Percentiles rank a stretch among this genome's conserved stretches.
phyloP scores from a whole-genome alignment of 2,329 filamentous ascomycete genomes.

The Alternaria triticina region DNA sequence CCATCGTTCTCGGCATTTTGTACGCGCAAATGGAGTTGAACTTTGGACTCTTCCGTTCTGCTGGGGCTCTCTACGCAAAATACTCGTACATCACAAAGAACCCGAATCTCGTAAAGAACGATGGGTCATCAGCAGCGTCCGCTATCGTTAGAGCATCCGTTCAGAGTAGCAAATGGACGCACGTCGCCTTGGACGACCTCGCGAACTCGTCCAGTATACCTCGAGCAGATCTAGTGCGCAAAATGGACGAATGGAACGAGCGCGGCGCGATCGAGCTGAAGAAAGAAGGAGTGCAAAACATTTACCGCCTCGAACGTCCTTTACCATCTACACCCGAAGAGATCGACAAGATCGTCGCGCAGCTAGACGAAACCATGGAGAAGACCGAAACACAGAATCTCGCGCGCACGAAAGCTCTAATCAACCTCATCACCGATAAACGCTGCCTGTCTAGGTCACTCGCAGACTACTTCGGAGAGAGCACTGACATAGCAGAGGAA shows the following conservation, averaged over 20 bases:
- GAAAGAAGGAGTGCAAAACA: slow-evolving; percentile 59
- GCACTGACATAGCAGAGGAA: slow-evolving; percentile 48
- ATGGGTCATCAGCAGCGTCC: slow-evolving; percentile 52
- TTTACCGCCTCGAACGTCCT: slow-evolving; percentile 58
- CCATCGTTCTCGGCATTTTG: slow-evolving; percentile 59
- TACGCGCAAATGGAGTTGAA: slow-evolving; percentile 67
- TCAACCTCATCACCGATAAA: slow-evolving; percentile 60
- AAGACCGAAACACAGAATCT: slow-evolving; percentile 62
- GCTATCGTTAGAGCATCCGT: slow-evolving; percentile 54
- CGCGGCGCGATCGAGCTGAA: slow-evolving; percentile 58
- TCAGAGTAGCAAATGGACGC: slow-evolving; percentile 52
- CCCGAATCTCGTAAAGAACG: slow-evolving; percentile 36
- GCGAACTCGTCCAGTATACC: slow-evolving; percentile 41
- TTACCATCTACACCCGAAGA: slow-evolving; percentile 55
- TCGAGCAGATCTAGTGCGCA: slow-evolving; percentile 59
- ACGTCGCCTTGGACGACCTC: slow-evolving; percentile 58
- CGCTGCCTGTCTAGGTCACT: slow-evolving; percentile 61
- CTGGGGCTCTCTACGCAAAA: slow-evolving; percentile 62
- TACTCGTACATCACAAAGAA: slow-evolving; percentile 58
- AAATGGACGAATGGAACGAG: slow-evolving; percentile 63
- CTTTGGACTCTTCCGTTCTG: slow-evolving; percentile 62
- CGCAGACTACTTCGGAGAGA: slow-evolving; percentile 65
- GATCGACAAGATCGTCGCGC: slow-evolving; percentile 54
- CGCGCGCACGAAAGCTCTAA: slow-evolving; percentile 57
- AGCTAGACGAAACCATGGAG: slow-evolving; percentile 60